phyloP scores from a whole-genome alignment of 225 moss, liverwort and hornwort genomes.

The Lunularia cruciata region DNA sequence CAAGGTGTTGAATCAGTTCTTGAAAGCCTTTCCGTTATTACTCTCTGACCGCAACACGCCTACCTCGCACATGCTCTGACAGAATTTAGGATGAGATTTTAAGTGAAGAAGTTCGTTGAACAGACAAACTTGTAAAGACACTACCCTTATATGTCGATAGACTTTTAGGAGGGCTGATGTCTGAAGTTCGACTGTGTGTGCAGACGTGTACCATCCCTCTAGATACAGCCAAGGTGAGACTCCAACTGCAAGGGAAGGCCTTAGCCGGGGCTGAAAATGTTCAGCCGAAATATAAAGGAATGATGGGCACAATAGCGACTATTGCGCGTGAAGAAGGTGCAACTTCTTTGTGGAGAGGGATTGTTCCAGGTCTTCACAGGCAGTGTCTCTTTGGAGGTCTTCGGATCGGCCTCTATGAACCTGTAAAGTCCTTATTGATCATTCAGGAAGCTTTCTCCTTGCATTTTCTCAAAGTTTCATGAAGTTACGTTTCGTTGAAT shows the following conservation, averaged over 20 bases:
- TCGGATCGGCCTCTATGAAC: slow-evolving; percentile 92
- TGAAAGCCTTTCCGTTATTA: too few relatives aligned
- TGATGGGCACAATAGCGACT: slow-evolving; percentile 84
- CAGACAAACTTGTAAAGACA: too few relatives aligned
- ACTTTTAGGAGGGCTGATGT: not conserved
- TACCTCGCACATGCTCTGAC: too few relatives aligned
- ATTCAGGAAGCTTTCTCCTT: not conserved
- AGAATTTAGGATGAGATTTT: too few relatives aligned
- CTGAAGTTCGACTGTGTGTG: slow-evolving; percentile 9
- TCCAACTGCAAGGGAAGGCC: slow-evolving; percentile 93
- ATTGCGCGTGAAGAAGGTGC: slow-evolving; percentile 84
- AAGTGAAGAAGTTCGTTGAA: too few relatives aligned
- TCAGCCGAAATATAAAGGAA: slow-evolving; percentile 73
- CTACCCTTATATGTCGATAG: too few relatives aligned
- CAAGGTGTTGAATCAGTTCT: too few relatives aligned
- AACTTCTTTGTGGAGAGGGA: slow-evolving; percentile 78
- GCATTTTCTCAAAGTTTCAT: not conserved
- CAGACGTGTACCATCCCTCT: slow-evolving; percentile 91
- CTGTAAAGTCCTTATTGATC: slow-evolving; percentile 43
- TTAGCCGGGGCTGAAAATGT: slow-evolving; percentile 59
- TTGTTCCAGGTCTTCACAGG: slow-evolving; percentile 91
- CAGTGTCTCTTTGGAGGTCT: slow-evolving; percentile 96
- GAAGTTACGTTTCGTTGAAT: too few relatives aligned
- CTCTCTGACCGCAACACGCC: too few relatives aligned
- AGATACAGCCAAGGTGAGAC: slow-evolving; percentile 92